phyloP scores from a whole-genome alignment of 148 eudicot species.

The Camellia japonica region DNA sequence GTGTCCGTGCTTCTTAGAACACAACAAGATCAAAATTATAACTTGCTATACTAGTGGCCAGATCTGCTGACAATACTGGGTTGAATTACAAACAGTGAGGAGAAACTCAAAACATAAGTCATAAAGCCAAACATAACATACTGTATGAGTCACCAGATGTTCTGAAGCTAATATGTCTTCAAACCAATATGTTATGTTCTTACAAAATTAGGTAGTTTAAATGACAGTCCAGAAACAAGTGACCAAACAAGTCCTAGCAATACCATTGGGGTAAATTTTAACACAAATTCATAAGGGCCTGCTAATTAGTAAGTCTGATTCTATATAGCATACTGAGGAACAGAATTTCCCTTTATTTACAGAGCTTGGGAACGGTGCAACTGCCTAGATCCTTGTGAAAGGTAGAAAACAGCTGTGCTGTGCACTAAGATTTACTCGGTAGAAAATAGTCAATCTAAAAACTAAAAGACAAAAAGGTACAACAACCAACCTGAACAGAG shows the following conservation, averaged over 20 bases:
- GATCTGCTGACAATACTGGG: too few relatives aligned
- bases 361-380: too few relatives aligned
- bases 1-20: too few relatives aligned
- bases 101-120: too few relatives aligned
- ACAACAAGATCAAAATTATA: neutral
- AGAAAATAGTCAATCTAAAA: too few relatives aligned
- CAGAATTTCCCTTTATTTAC: neutral
- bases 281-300: neutral
- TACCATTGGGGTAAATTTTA: neutral
- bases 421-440: too few relatives aligned
- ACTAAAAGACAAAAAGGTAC: neutral
- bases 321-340: neutral
- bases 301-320: too few relatives aligned
- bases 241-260: neutral
- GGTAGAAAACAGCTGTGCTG: too few relatives aligned
- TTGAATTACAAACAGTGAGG: neutral
- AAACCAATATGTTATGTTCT: neutral
- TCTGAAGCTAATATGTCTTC: too few relatives aligned
- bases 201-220: neutral
- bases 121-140: neutral
- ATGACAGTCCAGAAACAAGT: neutral
- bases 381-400: neutral
- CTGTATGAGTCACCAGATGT: neutral
- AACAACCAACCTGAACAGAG: slow-evolving; percentile 40
- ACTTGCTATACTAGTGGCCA: neutral